Evolutionary conservation across 2,329 filamentous ascomycete genomes (phyloP).

Genomic region (Volutella citrinella): DNA sequence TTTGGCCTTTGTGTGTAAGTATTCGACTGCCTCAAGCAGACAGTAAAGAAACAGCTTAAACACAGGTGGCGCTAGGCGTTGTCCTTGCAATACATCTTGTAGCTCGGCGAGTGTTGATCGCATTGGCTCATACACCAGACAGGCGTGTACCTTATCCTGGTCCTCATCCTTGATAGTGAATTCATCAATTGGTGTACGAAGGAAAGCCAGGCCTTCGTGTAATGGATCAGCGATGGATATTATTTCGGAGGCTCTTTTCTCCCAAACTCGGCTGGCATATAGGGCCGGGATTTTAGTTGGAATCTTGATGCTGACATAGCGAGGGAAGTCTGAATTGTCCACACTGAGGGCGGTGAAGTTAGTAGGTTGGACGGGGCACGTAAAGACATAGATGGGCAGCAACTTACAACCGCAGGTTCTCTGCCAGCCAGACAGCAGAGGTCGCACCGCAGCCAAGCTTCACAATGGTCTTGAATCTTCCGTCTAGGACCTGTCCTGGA

Average conservation of each 20-base stretch:
- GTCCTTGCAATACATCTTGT: slow-evolving; percentile 11
- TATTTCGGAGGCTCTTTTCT: slow-evolving; percentile 6
- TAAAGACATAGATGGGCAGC: background rate
- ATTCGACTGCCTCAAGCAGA: slow-evolving; percentile 17
- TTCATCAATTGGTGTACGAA: slow-evolving; percentile 10
- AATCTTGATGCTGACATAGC: slow-evolving; percentile 16
- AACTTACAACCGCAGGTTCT: slow-evolving; percentile 17
- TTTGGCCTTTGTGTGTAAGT: slow-evolving; percentile 16
- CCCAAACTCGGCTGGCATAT: slow-evolving; percentile 11
- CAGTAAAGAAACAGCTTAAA: slow-evolving; percentile 15
- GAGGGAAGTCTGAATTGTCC: slow-evolving; percentile 2
- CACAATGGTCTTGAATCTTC: slow-evolving; percentile 31
- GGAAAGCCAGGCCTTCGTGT: slow-evolving; percentile 11
- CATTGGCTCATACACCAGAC: slow-evolving; percentile 20
- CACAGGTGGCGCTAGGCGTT: slow-evolving; percentile 10
- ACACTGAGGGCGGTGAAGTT: slow-evolving; percentile 1
- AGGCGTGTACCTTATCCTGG: slow-evolving; percentile 15
- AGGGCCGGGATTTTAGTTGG: slow-evolving; percentile 17
- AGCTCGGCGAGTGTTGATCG: slow-evolving; percentile 17
- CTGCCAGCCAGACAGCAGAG: slow-evolving; percentile 38
- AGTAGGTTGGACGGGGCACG: background rate
- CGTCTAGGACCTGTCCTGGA: slow-evolving; percentile 27
- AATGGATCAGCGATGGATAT: slow-evolving; percentile 14
- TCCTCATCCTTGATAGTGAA: slow-evolving; percentile 11
- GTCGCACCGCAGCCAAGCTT: slow-evolving; percentile 35